Evolutionary conservation across 129 eudicot species (phyloP), one percentile per base, ranked within the genome.

Genomic region (Escallonia rubra): DNA sequence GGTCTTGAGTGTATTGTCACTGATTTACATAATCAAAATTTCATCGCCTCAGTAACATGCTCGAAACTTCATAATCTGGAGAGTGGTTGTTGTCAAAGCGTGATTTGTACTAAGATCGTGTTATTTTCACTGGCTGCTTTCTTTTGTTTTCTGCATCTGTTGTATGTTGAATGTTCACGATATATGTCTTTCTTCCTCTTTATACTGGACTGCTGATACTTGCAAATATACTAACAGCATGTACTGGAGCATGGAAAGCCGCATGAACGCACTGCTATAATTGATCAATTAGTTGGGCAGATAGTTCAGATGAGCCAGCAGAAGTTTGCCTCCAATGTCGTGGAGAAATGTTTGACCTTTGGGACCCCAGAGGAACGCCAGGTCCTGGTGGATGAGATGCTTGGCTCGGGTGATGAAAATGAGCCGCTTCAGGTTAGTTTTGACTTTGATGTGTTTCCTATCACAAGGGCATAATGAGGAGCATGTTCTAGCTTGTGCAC

Each of bases 261-360:
- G 3, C 80, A 82, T 11, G 96, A 93, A 56, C 91, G 96, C 51
- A 50, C 96, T 10, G 53, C 78, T 73, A 92, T 89, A 44, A 89
- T 92, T 11, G 78, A 68, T 49, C 78, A 92, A 49, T 61, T 93
- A 57, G 78, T 79, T 42, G 96, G 92, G 66, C 86, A 89, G 74
- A 89, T 93, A 67, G 92, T 93, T 67, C 92, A 84, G 67, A 93
- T 93, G 96, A 86, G 96, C 72, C 98, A 89, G 83, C 96, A 93
- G 82, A 89, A 89, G 72, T 93, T 93, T 74, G 96, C 98, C 54
- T 93, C 98, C 0, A 89, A 92, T 76, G 96, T 93, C 48, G 89
- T 93, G 15, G 96, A 93, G 77, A 93, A 93, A 71, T 93, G 98
- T 76, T 71, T 92, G 79, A 80, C 90, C 59, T 93, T 89, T 76